Percentiles rank a stretch among this genome's conserved stretches.
Conservation (phyloP, 805 yeast genomes). For the Isabelozyma heimii region DNA sequence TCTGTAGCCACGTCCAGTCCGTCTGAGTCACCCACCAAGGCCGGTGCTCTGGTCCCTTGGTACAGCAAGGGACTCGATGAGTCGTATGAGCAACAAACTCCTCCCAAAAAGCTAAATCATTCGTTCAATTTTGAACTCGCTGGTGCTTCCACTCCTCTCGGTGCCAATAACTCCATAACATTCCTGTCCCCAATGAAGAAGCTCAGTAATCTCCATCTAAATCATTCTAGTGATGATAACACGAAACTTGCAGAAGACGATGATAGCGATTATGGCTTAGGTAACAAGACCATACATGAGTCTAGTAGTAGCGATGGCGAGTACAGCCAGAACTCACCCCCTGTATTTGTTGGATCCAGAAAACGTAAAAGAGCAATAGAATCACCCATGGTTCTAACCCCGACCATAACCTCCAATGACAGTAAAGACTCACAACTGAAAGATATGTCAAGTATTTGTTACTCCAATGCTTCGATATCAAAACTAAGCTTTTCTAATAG, state of each 20-base stretch:
- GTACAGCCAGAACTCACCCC: constrained; percentile 8
- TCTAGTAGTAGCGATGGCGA: constrained; percentile 16
- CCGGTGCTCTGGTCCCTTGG: constrained; percentile 1
- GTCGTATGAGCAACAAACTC: constrained; percentile 2
- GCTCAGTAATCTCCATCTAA: constrained; percentile 31
- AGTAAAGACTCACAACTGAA: not conserved
- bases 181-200: constrained; percentile 35
- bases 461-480: constrained; percentile 3
- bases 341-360: constrained; percentile 18
- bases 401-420: constrained; percentile 7
- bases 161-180: constrained; percentile 13
- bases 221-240: constrained; percentile 7
- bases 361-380: constrained; percentile 18
- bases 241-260: constrained; percentile 4
- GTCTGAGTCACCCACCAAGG: not conserved
- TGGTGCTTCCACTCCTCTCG: constrained; percentile 10
- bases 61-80: not conserved
- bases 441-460: constrained; percentile 1
- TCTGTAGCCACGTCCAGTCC: not conserved
- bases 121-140: constrained; percentile 8
- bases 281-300: constrained; percentile 25
- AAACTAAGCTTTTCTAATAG: constrained; percentile 27
- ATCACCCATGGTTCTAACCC: constrained; percentile 21
- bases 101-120: not conserved
- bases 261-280: constrained; percentile 14